phyloP scores from a whole-genome alignment of 1,139 yeast species.

The Yamadazyma epiphylla region DNA sequence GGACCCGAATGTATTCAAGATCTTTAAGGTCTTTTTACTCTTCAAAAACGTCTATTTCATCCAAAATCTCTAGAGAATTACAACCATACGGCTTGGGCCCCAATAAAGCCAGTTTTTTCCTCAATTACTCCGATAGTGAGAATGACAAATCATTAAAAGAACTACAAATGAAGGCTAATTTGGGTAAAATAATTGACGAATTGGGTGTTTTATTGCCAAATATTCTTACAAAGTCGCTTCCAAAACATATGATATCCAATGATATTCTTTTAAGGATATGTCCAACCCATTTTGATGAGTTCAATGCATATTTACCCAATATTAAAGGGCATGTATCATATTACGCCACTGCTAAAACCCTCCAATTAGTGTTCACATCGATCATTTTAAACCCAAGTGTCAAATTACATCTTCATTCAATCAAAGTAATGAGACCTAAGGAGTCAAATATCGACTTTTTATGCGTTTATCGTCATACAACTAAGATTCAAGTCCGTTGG shows the following conservation, averaged over 20 bases:
- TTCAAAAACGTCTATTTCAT: no score
- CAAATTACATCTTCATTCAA: constrained; percentile 47
- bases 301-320: constrained; percentile 53
- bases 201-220: constrained; percentile 55
- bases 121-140: neutral
- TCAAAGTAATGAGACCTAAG: constrained; percentile 18
- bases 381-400: constrained; percentile 50
- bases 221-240: constrained; percentile 47
- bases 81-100: no score
- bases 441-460: constrained; percentile 20
- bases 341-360: constrained; percentile 48
- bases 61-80: no score
- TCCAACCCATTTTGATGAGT: constrained; percentile 51
- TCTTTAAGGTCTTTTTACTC: no score
- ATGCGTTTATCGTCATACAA: constrained; percentile 39
- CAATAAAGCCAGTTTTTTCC: no score
- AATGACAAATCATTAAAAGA: constrained; percentile 1
- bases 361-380: constrained; percentile 52
- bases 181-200: constrained; percentile 56
- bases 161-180: constrained; percentile 43
- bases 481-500: constrained; percentile 61
- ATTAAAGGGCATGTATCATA: constrained; percentile 60
- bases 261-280: constrained; percentile 57
- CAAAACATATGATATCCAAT: constrained; percentile 45
- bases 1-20: no score